Evolutionary conservation across 768 basidiomycete species (phyloP), one percentile per base, ranked within the genome.

Genomic region (Tylopilus sp.): DNA sequence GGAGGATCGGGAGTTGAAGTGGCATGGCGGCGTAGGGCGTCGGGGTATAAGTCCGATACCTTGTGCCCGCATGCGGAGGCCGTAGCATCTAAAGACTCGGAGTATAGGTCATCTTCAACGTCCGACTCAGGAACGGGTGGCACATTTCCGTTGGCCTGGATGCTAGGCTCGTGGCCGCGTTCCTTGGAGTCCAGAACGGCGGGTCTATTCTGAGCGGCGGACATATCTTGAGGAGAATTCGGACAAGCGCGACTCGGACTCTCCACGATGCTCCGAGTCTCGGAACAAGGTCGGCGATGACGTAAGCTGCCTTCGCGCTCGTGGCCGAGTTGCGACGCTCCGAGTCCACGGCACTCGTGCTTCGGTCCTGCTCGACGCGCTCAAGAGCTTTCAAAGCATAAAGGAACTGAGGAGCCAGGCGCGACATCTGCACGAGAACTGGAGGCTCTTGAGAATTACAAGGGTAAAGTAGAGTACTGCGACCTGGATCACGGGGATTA

Each of bases 1-100:
- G 45, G 55, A 26, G 31, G 47, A 37, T 53, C 48, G 42, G 40
- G 42, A 51, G 57, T 26, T 42, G 40, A 51, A 44, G 58, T 48
- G 51, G 49, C 56, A 40, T 60, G 56, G 36, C 52, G 54, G 73
- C 87, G 68, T 72, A 89, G 95, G 53, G 94, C 97, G 75, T 98
- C 94, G 48, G 97, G 84, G 70, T 97, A 97, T 63, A 97, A 77
- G 71, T 98, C 94, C 48, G 91, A 89, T 33, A 89, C 79, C 64
- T 66, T 70, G 56, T 57, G 66, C 52, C 65, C 69, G 28, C 62
- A 28, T 42, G 59, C 50, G 36, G 62, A 54, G 50, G 59, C 52
- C 59, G 60, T 60, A 24, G 48, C 52, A 29, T 68, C 67, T 48
- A 62, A 52, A 34, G 65, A n/a, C n/a, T n/a, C n/a, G n/a, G n/a